phyloP scores from a whole-genome alignment of 805 yeast species.

The Ogataea ramenticola region DNA sequence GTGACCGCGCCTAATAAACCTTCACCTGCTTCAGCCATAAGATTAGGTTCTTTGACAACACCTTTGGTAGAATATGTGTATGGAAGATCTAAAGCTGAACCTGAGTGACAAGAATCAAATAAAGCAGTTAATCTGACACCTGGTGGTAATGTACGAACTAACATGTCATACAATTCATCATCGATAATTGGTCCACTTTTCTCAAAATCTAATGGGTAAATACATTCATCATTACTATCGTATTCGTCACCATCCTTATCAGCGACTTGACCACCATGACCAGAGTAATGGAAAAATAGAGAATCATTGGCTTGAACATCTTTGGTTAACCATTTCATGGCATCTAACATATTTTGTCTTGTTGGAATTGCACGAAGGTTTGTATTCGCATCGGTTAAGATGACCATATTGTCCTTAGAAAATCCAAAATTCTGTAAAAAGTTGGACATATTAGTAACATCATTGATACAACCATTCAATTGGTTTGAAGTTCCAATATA shows the following conservation, averaged over 20 bases:
- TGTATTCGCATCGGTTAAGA: conserved; percentile 43
- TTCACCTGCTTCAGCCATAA: conserved; percentile 59
- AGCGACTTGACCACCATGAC: conserved; percentile 66
- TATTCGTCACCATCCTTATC: conserved; percentile 71
- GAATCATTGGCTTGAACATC: conserved; percentile 71
- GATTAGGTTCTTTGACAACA: conserved; percentile 62
- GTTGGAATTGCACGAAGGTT: conserved; percentile 47
- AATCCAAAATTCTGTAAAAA: conserved; percentile 40
- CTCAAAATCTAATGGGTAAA: conserved; percentile 68
- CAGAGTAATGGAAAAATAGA: conserved; percentile 67
- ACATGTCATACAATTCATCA: conserved; percentile 54
- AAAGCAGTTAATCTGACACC: conserved; percentile 70
- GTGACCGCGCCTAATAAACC: conserved; percentile 49
- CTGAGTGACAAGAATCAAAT: conserved; percentile 76
- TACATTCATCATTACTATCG: conserved; percentile 65
- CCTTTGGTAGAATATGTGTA: conserved; percentile 71
- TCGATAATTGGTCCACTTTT: conserved; percentile 38
- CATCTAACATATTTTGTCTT: conserved; percentile 54
- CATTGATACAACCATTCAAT: conserved; percentile 69
- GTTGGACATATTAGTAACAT: conserved; percentile 41
- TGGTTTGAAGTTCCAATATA: conserved; percentile 52
- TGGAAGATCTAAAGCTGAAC: conserved; percentile 67
- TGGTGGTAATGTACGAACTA: conserved; percentile 54
- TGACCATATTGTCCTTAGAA: conserved; percentile 41
- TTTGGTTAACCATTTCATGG: conserved; percentile 66